Base-by-base conservation (phyloP, 305 asterid genomes). In the Nicotiana rustica region DNA sequence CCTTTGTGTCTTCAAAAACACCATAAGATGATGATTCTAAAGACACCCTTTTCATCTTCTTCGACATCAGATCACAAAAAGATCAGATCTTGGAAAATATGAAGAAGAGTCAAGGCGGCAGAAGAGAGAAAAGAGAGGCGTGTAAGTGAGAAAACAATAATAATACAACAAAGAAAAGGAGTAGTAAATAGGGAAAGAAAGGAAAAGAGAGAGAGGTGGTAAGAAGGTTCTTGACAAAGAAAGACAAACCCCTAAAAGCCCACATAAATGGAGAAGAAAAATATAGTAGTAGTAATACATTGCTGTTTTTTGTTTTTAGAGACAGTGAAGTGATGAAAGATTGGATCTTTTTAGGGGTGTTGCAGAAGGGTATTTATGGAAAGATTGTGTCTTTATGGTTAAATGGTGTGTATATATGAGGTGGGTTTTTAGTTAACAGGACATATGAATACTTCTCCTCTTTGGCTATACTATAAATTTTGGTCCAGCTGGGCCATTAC, bases 61-160 rank as follows among this genome's bases (percentile, higher is more conserved):
- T 91, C 55, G 94, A 85, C 97, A 92, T 73, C 85, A 85, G 93
- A 92, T 93, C 92, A 83, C 83, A 73, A 21, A 73, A 67, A 52
- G 2, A 52, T 75, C 29, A 75, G 79, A 75, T 75, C 79, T 75
- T 75, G 65, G 79, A 35, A 59, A 71, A 25, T 77, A 77, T 19
- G 15, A 64, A 78, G 57, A 67, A 41, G 10, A 41, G 10, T 1
- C 70, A 83, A 78, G 80, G 77, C 67, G 79, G 77, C 85, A 89
- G 81, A 75, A 69, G 31, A 84, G 81, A 83, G 65, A 79, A 71
- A 17, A 61, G 61, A 83, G 65, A 76, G 15, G 29, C 29, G 29
- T 25, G 29, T 25, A 25, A 25, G 29, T 25, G 29, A 25, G 29
- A 25, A 25, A 83, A 78, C 61, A 57, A 41, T 13, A 71, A 73